Percentiles rank a stretch among this genome's conserved stretches.
phyloP scores from a whole-genome alignment of 2,329 filamentous ascomycete species.

The Talaromyces verruculosus region DNA sequence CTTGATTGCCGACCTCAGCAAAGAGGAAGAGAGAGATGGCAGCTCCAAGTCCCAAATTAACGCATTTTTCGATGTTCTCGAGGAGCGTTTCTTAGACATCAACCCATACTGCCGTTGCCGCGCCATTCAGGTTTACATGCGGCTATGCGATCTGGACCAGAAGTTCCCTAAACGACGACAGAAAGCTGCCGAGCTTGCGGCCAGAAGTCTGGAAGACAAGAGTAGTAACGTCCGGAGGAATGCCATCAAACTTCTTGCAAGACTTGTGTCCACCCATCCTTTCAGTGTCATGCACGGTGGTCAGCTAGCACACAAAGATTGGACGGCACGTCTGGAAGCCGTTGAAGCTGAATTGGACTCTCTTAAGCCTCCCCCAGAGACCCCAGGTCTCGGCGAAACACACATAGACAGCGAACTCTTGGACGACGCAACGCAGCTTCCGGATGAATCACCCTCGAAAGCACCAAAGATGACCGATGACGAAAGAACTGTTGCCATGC shows the following conservation, averaged over 20 bases:
- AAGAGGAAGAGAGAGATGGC: slow-evolving; percentile 85
- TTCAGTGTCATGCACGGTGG: slow-evolving; percentile 91
- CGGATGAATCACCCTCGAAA: slow-evolving; percentile 64
- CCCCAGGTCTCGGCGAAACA: slow-evolving; percentile 69
- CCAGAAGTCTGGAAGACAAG: slow-evolving; percentile 90
- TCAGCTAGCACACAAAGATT: slow-evolving; percentile 79
- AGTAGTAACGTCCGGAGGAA: slow-evolving; percentile 96
- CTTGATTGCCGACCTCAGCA: slow-evolving; percentile 85
- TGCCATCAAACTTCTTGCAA: slow-evolving; percentile 86
- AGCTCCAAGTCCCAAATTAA: slow-evolving; percentile 94
- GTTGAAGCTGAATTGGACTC: slow-evolving; percentile 80
- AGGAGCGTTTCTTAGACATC: slow-evolving; percentile 92
- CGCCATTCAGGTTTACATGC: slow-evolving; percentile 89
- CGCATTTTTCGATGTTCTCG: slow-evolving; percentile 93
- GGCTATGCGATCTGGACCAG: slow-evolving; percentile 88
- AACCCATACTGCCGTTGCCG: slow-evolving; percentile 95
- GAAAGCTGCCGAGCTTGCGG: slow-evolving; percentile 80
- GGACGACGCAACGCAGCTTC: slow-evolving; percentile 83
- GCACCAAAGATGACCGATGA: slow-evolving; percentile 72
- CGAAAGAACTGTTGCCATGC: slow-evolving; percentile 68
- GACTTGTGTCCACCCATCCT: slow-evolving; percentile 88
- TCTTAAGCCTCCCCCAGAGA: slow-evolving; percentile 73
- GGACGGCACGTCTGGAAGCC: slow-evolving; percentile 76
- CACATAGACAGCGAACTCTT: slow-evolving; percentile 75
- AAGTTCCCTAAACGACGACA: slow-evolving; percentile 94